Conservation (phyloP, 2,329 filamentous ascomycete species). For the Fusarium domesticum region DNA sequence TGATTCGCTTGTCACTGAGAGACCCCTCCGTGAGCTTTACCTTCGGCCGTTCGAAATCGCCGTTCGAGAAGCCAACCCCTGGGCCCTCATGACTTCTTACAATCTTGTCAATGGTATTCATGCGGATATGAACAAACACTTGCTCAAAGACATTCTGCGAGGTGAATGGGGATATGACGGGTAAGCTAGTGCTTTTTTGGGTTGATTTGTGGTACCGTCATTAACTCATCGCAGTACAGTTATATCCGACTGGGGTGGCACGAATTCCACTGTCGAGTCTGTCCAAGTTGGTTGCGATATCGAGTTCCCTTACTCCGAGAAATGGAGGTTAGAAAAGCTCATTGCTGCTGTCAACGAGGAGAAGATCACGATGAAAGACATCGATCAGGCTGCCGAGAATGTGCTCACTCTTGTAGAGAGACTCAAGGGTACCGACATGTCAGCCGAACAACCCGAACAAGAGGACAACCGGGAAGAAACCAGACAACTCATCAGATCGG, state of each 20-base stretch:
- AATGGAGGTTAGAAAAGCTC: constrained; percentile 57
- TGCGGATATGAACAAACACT: constrained; percentile 51
- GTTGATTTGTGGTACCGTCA: neutral
- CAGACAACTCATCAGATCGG: constrained; percentile 56
- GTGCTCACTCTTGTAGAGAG: constrained; percentile 59
- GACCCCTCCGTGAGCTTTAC: constrained; percentile 66
- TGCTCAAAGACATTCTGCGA: constrained; percentile 55
- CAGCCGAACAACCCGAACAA: constrained; percentile 54
- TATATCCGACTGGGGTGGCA: constrained; percentile 58
- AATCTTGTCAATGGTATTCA: constrained; percentile 64
- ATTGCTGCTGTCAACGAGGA: constrained; percentile 51
- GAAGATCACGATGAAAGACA: constrained; percentile 44
- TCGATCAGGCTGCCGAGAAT: constrained; percentile 59
- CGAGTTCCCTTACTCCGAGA: constrained; percentile 55
- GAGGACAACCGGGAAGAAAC: constrained; percentile 58
- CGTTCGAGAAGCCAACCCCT: constrained; percentile 64
- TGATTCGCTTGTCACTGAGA: constrained; percentile 61
- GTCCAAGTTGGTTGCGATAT: constrained; percentile 56
- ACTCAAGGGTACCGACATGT: constrained; percentile 58
- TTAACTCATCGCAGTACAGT: constrained; percentile 42
- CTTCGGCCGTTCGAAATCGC: constrained; percentile 74
- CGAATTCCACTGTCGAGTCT: constrained; percentile 55
- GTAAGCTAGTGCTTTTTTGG: constrained; percentile 31
- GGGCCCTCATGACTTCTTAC: constrained; percentile 68
- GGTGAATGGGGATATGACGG: constrained; percentile 63